These are phyloP conservation scores for Hysterangium stoloniferum DNA, from an alignment of 768 basidiomycete species.

Conservation along the genomic window DNA sequence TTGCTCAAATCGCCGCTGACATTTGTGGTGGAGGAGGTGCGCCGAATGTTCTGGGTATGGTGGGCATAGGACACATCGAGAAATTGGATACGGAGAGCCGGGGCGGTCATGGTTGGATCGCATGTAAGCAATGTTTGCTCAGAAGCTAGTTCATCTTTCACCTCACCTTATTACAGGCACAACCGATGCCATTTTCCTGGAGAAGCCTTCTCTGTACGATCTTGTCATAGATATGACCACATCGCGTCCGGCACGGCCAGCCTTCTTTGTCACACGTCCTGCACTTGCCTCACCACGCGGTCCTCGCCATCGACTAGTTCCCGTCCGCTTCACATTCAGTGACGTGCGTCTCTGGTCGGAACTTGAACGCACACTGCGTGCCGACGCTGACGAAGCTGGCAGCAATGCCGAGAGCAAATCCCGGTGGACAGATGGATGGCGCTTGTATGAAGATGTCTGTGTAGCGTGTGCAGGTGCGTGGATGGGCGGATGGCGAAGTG, in stretches of 20 bases:
- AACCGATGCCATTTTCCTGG: slow-evolving; percentile 78
- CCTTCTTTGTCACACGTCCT: slow-evolving; percentile 53
- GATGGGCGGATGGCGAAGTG: slow-evolving; percentile 57
- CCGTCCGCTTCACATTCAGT: slow-evolving; percentile 75
- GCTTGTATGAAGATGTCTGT: slow-evolving; percentile 80
- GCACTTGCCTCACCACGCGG: slow-evolving; percentile 29
- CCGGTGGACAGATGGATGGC: slow-evolving; percentile 71
- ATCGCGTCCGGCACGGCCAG: slow-evolving; percentile 49
- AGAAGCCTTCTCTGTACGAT: slow-evolving; percentile 74
- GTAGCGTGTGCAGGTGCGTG: slow-evolving; percentile 77
- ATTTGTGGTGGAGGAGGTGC: slow-evolving; percentile 36
- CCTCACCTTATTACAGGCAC: slow-evolving; percentile 37
- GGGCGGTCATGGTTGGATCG: slow-evolving; percentile 71
- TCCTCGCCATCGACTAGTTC: slow-evolving; percentile 48
- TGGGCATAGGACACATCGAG: slow-evolving; percentile 68
- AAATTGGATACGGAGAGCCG: slow-evolving; percentile 48
- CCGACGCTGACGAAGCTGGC: slow-evolving; percentile 21
- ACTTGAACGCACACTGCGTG: slow-evolving; percentile 54
- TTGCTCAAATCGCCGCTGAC: slow-evolving; percentile 56
- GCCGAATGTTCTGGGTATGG: slow-evolving; percentile 64
- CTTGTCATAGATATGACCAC: slow-evolving; percentile 75
- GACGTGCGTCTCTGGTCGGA: slow-evolving; percentile 78
- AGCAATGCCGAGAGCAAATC: slow-evolving; percentile 26
- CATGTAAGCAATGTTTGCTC: slow-evolving; percentile 41
- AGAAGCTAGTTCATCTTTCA: not conserved